Evolutionary conservation across 2,329 filamentous ascomycete species (phyloP), one percentile per base, ranked within the genome.

Genomic region (Ceratocystis cacaofunesta): DNA sequence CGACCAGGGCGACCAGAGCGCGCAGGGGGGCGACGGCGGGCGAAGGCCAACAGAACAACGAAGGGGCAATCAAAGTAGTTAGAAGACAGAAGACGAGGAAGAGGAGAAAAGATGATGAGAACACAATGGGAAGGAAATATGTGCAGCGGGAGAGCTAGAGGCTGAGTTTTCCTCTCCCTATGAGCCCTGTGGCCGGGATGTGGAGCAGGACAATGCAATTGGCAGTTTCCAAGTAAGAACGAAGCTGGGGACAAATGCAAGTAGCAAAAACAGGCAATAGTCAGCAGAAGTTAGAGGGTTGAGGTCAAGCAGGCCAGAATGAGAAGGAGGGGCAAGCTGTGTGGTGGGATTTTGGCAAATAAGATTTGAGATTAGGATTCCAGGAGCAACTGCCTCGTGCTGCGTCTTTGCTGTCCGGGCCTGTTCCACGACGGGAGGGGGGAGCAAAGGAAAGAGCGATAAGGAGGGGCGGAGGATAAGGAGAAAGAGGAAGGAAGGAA

Each of bases 1-100:
- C 61, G 61, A 48, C 50, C 50, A 46, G 65, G 63, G 48, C 61
- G 60, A 36, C 66, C 66, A 65, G 66, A 65, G 62, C 66, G 62
- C 46, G 25, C 48, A 44, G 55, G 48, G 36, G 17, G 17, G 46
- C 52, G 12, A 41, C n/a, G 32, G 60, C 43, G 32, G 60, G 19
- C 32, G 60, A 22, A 41, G 32, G 60, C n/a, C n/a, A 62, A 30
- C 12, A 22, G 17, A 43, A 43, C n/a, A 62, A 46, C 12, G 60
- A 62, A 43, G 19, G 44, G 15, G n/a, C 7, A 44, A 62, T 15
- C 15, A 28, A 44, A n/a, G 19, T 10, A 32, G 48, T 25, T 43
- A 32, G 17, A 25, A 28, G 17, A 28, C 12, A 32, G 7, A 25
- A 28, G 17, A 28, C 12, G 28, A 50, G n/a, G 6, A 30, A 50